Conservation (phyloP, 106 monocot species). For the Agapanthus africanus region DNA sequence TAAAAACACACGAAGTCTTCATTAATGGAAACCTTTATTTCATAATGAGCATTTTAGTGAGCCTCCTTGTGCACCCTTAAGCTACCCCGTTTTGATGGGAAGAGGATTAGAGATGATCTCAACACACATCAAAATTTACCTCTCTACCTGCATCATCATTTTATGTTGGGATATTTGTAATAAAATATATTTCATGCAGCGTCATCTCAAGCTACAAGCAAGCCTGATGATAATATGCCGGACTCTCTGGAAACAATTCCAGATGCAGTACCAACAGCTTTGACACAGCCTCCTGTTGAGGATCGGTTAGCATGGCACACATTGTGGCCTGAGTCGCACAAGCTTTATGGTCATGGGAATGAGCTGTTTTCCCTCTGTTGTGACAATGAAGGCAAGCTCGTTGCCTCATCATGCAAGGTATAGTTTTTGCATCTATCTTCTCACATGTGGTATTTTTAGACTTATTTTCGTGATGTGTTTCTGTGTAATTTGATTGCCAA, state of each 20-base stretch:
- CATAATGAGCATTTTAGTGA: too few relatives aligned
- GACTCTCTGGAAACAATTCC: conserved; percentile 88
- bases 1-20: too few relatives aligned
- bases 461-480: too few relatives aligned
- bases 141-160: too few relatives aligned
- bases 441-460: not conserved
- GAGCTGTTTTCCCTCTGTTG: conserved; percentile 84
- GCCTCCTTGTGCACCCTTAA: too few relatives aligned
- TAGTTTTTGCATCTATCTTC: not conserved
- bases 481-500: not conserved
- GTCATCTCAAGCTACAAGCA: conserved; percentile 19
- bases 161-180: not conserved
- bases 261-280: conserved; percentile 73
- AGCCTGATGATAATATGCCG: conserved; percentile 16
- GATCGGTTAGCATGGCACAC: conserved; percentile 90
- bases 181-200: conserved; percentile 32
- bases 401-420: conserved; percentile 99
- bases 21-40: too few relatives aligned
- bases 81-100: too few relatives aligned
- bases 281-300: conserved; percentile 83
- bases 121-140: too few relatives aligned
- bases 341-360: conserved; percentile 99
- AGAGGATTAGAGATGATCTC: too few relatives aligned
- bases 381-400: conserved; percentile 66
- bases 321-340: conserved; percentile 98